Percentiles rank a stretch among this genome's conserved stretches.
phyloP scores from a whole-genome alignment of 352 stramenopile species.

The Peronospora belbahrii region DNA sequence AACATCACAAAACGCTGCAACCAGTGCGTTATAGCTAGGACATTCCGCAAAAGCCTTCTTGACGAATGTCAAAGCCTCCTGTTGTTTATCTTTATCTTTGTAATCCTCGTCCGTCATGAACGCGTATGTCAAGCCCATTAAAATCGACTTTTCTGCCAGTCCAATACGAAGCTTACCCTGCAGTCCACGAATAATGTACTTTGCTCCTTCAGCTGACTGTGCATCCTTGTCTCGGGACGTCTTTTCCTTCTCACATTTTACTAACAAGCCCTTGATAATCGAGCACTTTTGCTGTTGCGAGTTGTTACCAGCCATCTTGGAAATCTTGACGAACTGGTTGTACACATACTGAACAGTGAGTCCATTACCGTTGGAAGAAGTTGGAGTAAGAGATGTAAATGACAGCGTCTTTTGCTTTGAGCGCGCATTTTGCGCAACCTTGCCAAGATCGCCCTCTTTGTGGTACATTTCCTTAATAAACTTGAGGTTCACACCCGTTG shows the following conservation, averaged over 20 bases:
- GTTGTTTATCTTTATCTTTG: constrained; percentile 81
- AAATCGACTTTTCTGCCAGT: constrained; percentile 94
- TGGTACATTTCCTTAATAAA: constrained; percentile 96
- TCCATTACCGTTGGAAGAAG: constrained; percentile 41
- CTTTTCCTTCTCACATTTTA: constrained; percentile 85
- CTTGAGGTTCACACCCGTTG: constrained; percentile 84
- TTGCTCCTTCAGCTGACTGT: constrained; percentile 83
- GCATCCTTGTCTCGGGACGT: constrained; percentile 40
- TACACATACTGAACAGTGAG: constrained; percentile 87
- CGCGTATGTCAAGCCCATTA: constrained; percentile 95
- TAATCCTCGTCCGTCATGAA: constrained; percentile 85
- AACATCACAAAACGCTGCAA: constrained; percentile 81
- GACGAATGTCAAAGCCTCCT: constrained; percentile 88
- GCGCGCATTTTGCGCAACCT: constrained; percentile 91
- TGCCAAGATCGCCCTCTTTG: constrained; percentile 94
- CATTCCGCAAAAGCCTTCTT: constrained; percentile 98
- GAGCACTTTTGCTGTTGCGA: constrained; percentile 96
- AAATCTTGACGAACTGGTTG: constrained; percentile 89
- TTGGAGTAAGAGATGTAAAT: constrained; percentile 63
- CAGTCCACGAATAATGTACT: constrained; percentile 98
- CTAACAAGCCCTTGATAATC: constrained; percentile 95
- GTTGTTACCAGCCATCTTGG: constrained; percentile 91
- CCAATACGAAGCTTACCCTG: constrained; percentile 98
- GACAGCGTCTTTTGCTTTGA: constrained; percentile 91
- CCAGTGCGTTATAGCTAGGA: constrained; percentile 92